Base-by-base conservation (phyloP, 257 asterid species). In the Solanum sitiens region DNA sequence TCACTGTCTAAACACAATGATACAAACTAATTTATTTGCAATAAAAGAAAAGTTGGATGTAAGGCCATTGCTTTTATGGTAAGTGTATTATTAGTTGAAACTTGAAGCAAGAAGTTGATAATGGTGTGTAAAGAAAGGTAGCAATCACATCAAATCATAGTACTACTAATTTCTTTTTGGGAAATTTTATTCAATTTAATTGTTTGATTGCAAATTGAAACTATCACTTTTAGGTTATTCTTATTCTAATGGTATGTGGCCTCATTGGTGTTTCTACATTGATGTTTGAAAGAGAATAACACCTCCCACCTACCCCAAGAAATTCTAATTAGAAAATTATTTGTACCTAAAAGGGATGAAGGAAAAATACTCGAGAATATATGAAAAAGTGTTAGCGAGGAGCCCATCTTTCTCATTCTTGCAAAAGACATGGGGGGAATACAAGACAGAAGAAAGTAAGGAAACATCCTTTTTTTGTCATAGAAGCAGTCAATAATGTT, bases 191-290 rank as follows among this genome's bases (percentile, higher is more conserved):
- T 47, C 40, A 8, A 27, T 50, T 53, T 53, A 53, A 27, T 80
- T 80, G 85, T 80, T 27, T 80, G 85, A 80, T 80, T 30, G 85
- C 30, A 80, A 80, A 80, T 27, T 8, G 68, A 80, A 27, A 63
- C 68, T 1, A 45, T 9, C 16, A 45, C 40, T 3, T 25, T 25
- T 25, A 44, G 40, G 8, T 25, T 45, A 45, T 45, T 79, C 40
- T 8, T 7, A 9, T 79, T 56, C 11, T 20, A 56, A 56, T 56
- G n/a, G 63, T 7, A 1, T 45, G 9, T 42, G 84, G 9, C 40
- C 40, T 4, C 84, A 79, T 10, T 45, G 42, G 42, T 27, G 25
- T 79, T 27, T 27, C n/a, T 27, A 47, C 39, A 27, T 27, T 8
- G 6, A 79, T 27, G 18, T 79, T 25, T 44, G 67, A 45, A 45